Base-by-base conservation (phyloP, 345 rosid genomes). In the Clausena lansium region DNA sequence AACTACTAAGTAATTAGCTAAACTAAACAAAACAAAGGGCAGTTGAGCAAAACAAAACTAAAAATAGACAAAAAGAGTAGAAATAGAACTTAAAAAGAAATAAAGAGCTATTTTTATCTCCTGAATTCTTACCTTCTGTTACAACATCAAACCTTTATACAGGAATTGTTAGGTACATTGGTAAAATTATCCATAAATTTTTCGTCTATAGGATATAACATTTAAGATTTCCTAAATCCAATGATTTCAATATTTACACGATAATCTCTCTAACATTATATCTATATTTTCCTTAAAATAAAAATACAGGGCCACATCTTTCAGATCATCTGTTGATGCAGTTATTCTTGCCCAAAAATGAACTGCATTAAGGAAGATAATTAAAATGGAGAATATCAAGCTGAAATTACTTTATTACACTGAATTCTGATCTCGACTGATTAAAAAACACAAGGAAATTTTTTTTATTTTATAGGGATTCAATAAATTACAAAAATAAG, bases 401-500 rank as follows among this genome's bases (percentile, higher is more conserved):
- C 57, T 60, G 25, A 24, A 1, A 28, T 4, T 25, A 22, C 14
- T 41, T 64, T 75, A 75, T 63, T 64, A 22, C 70, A 15, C 61
- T 30, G 15, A 47, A 64, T 66, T 19, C 55, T 60, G 58, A 35
- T 27, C 67, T 59, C 57, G 2, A 45, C 59, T 14, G 17, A 62
- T 69, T 13, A n/a, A 32, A 9, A 60, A 41, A 70, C 27, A 22
- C 35, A 67, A 54, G 35, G 24, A 36, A 45, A 41, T 1, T 10
- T 14, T 33, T 30, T 28, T 45, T 15, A 45, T 63, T 64, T 38
- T 19, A 58, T 57, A 24, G 20, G 28, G 69, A 66, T 6, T 14
- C 17, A 41, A 71, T 76, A 70, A 52, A 66, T 81, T 50, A 70
- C 65, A 78, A 57, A 38, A 47, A 64, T 55, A 59, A 45, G 39